Percentiles rank a stretch among this genome's conserved stretches.
Evolutionary conservation across 1,139 yeast species (phyloP).

Genomic region (Saccharomycopsis crataegensis): DNA sequence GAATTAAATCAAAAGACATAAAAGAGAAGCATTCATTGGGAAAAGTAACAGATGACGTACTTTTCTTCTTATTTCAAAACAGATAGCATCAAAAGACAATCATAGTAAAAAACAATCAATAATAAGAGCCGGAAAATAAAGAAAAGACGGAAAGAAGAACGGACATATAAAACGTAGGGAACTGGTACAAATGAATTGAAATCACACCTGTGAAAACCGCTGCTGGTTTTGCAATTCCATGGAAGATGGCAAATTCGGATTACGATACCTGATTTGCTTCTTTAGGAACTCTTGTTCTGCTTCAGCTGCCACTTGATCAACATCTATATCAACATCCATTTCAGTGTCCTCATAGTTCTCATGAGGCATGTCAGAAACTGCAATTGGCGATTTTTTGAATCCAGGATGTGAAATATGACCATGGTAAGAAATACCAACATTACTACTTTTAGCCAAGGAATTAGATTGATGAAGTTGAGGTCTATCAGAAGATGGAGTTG

Average conservation of each 20-base stretch:
- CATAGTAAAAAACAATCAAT: too few relatives aligned
- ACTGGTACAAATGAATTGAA: too few relatives aligned
- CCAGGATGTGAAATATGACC: conserved; percentile 16
- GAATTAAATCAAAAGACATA: too few relatives aligned
- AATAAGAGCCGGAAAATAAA: too few relatives aligned
- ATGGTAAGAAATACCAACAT: conserved; percentile 15
- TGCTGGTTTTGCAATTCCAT: conserved; percentile 13
- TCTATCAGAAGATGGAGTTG: background rate
- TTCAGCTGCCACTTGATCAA: conserved; percentile 10
- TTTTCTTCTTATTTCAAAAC: too few relatives aligned
- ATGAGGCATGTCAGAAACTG: background rate
- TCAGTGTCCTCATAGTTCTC: background rate
- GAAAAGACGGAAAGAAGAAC: too few relatives aligned
- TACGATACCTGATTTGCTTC: conserved; percentile 12
- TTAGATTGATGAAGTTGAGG: background rate
- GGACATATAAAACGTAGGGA: too few relatives aligned
- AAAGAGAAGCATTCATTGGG: too few relatives aligned
- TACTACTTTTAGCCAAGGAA: conserved; percentile 10
- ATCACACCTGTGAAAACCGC: background rate
- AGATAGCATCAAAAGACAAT: too few relatives aligned
- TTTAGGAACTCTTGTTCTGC: conserved; percentile 12
- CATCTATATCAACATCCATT: conserved; percentile 7
- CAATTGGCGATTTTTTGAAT: background rate
- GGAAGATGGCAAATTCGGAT: conserved; percentile 18
- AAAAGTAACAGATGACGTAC: too few relatives aligned